Evolutionary conservation across 78 protist species (phyloP).

Genomic region (Blattamonas nauphoetae): DNA sequence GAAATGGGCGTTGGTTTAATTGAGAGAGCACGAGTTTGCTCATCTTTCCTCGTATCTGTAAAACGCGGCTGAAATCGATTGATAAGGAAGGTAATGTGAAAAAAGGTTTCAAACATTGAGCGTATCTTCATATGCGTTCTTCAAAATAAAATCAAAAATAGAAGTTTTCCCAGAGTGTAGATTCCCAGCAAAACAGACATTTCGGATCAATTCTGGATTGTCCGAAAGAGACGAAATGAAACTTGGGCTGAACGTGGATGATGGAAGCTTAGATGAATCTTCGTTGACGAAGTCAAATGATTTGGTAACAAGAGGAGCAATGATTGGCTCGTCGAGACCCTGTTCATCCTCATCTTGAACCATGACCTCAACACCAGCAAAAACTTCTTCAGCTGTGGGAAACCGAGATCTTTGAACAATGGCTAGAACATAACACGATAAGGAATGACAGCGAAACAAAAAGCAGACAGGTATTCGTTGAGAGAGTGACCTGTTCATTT

Average conservation of each 20-base stretch:
- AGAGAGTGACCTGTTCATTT: too few relatives aligned
- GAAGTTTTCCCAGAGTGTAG: conserved; percentile 89
- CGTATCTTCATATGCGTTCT: conserved; percentile 57
- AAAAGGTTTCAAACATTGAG: background rate
- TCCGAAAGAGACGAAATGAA: background rate
- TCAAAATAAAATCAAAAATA: conserved; percentile 72
- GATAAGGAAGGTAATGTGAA: background rate
- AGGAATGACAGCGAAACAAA: too few relatives aligned
- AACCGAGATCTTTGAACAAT: background rate
- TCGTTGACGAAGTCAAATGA: conserved; percentile 31
- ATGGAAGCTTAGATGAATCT: conserved; percentile 34
- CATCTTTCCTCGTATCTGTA: conserved; percentile 83
- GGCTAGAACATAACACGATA: background rate
- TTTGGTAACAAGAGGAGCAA: conserved; percentile 61
- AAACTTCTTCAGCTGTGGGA: background rate
- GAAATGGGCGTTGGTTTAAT: conserved; percentile 85
- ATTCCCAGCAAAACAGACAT: conserved; percentile 67
- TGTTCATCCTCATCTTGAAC: conserved; percentile 97
- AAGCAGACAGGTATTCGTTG: too few relatives aligned
- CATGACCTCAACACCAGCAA: conserved; percentile 69
- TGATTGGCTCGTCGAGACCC: conserved; percentile 81
- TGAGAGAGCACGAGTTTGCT: conserved; percentile 70
- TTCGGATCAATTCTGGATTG: conserved; percentile 66
- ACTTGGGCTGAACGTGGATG: conserved; percentile 12
- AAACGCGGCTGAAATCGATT: conserved; percentile 45